These are phyloP conservation scores for Spergularia azorica DNA, from an alignment of 179 eudicot species.

Conservation along the genomic window DNA sequence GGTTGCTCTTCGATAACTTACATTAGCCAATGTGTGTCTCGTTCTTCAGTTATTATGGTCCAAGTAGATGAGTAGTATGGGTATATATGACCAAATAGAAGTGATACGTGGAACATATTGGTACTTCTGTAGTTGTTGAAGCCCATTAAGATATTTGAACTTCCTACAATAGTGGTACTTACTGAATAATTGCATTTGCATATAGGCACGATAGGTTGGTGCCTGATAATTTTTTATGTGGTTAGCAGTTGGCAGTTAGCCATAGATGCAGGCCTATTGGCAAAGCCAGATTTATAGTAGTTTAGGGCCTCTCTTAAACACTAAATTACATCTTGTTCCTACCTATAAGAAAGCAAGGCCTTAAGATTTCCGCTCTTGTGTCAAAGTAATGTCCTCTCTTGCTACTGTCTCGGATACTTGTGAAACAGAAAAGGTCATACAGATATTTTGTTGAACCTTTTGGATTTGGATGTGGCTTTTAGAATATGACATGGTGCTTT, in stretches of 20 bases:
- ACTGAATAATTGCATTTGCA: background rate
- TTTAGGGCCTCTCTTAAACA: no score
- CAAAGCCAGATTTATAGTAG: no score
- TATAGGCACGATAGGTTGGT: background rate
- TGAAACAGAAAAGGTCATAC: no score
- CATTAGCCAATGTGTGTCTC: background rate
- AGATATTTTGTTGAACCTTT: no score
- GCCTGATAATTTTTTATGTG: background rate
- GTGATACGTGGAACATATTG: background rate
- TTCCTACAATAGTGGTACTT: background rate
- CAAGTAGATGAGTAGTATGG: background rate
- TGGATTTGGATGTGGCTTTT: no score
- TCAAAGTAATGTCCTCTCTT: no score
- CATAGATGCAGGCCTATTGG: no score
- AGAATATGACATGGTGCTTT: background rate
- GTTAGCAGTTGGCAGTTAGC: no score
- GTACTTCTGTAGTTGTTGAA: background rate
- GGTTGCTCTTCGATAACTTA: background rate
- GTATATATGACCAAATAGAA: background rate
- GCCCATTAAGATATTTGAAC: background rate
- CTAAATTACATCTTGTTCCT: no score
- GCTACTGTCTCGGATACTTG: no score
- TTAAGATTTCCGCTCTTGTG: no score
- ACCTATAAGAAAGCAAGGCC: no score
- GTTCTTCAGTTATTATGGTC: background rate